Base-by-base conservation (phyloP, 441 rosid genomes). In the Omphalea diandra region DNA sequence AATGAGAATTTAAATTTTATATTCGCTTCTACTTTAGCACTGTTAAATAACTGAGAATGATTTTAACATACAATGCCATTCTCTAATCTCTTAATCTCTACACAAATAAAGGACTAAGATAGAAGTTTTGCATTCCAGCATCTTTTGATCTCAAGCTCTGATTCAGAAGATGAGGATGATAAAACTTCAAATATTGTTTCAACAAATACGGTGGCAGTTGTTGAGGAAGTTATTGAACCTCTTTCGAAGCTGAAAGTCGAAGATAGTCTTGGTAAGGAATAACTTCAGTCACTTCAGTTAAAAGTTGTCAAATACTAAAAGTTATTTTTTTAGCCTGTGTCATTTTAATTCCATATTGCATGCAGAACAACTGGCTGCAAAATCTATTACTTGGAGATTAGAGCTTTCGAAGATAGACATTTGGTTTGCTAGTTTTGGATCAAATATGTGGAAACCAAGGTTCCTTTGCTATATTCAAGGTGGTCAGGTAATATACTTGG, bases 351-450 rank as follows among this genome's bases (percentile, higher is more conserved):
- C 56, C 24, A 24, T 56, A 67, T 17, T 55, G 40, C 61, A 66
- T 67, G 79, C 81, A 75, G 86, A 70, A 71, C 67, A 72, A 77
- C 62, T 63, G 50, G 83, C 60, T 31, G 38, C 57, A 68, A 73
- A 59, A 41, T 69, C 61, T 54, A 47, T 65, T 46, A 35, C 76
- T 18, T 92, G 97, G 99, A 86, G 97, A 80, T 77, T 88, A 40
- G 88, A 79, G 72, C 85, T 88, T 15, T 83, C 98, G 11, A 92
- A 83, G 73, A 72, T 73, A 62, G 96, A 89, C 35, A 41, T 94
- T 73, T 94, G 96, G 93, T 92, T 92, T 86, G 98, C 98, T 53
- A 35, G 85, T 76, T 94, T 52, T 80, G 99, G 99, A 68, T 90
- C 93, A 63, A 94, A 87, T 83, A 86, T 92, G 90, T 86, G 97